Conservation (phyloP, 1,284 basidiomycete genomes). For the Inonotus obliquus region DNA sequence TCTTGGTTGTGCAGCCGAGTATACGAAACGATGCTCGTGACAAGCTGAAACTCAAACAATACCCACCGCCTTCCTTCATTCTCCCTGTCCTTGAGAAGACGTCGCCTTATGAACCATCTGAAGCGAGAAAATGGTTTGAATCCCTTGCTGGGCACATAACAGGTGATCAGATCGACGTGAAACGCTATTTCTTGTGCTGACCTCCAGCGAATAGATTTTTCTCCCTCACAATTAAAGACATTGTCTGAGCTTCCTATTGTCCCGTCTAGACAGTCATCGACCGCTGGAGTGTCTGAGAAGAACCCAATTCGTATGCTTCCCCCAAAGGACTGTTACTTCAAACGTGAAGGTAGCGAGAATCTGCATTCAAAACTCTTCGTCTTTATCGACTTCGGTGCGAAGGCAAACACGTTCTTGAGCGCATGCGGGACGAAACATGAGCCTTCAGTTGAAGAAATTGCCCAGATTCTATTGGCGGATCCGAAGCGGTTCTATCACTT, state of each 20-base stretch:
- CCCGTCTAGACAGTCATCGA: conserved; percentile 33
- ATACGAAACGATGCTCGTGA: conserved; percentile 52
- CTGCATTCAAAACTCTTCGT: conserved; percentile 79
- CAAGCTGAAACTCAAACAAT: conserved; percentile 72
- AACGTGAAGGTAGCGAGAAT: conserved; percentile 42
- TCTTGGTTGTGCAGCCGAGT: conserved; percentile 57
- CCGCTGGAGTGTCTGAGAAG: conserved; percentile 26
- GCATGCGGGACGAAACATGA: conserved; percentile 87
- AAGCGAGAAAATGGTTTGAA: conserved; percentile 71
- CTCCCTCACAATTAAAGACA: conserved; percentile 38
- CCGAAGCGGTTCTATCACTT: conserved; percentile 69
- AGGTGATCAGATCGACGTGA: conserved; percentile 37
- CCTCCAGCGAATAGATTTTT: conserved; percentile 40
- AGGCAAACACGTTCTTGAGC: conserved; percentile 81
- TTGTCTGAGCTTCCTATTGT: conserved; percentile 54
- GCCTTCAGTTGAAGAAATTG: conserved; percentile 82
- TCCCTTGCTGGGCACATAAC: conserved; percentile 72
- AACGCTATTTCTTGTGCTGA: conserved; percentile 20
- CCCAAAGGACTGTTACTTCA: conserved; percentile 70
- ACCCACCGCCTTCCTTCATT: conserved; percentile 69
- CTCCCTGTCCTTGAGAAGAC: conserved; percentile 58
- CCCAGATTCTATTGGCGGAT: conserved; percentile 57
- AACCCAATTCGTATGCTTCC: conserved; percentile 42
- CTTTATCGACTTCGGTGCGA: conserved; percentile 85
- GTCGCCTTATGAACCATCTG: conserved; percentile 53